A percentile compares a stretch with the other conserved stretches of the same genome.
These are phyloP conservation scores for Biancaea sappan DNA, from an alignment of 306 rosid genomes.

Conservation along the genomic window DNA sequence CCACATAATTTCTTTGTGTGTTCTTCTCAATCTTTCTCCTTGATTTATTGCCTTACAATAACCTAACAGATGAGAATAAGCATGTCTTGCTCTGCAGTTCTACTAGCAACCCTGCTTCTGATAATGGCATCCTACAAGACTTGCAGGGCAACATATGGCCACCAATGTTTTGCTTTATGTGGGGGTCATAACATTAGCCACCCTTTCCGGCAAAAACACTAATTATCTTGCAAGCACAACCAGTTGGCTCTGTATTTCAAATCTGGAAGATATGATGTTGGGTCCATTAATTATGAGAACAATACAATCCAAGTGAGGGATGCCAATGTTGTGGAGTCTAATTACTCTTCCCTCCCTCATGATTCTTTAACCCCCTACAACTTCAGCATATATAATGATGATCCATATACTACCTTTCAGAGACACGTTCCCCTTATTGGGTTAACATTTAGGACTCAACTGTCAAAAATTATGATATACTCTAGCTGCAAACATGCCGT, in stretches of 20 bases:
- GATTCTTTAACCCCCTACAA: not conserved
- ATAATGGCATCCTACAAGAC: too few relatives aligned
- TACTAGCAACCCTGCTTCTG: too few relatives aligned
- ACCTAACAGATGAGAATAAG: not conserved
- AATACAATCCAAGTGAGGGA: not conserved
- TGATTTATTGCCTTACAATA: too few relatives aligned
- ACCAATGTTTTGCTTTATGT: not conserved
- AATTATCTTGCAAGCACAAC: not conserved
- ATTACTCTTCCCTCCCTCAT: not conserved
- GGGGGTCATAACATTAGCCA: not conserved
- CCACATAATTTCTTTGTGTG: too few relatives aligned
- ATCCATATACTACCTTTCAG: not conserved
- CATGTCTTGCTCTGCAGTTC: too few relatives aligned
- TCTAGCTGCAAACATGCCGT: too few relatives aligned
- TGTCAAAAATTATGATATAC: too few relatives aligned
- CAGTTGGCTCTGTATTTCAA: not conserved
- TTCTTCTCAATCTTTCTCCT: too few relatives aligned
- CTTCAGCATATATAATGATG: not conserved
- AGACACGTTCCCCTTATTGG: too few relatives aligned
- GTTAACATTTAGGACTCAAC: too few relatives aligned
- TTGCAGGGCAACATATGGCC: too few relatives aligned
- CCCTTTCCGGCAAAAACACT: not conserved
- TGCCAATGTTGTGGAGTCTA: not conserved
- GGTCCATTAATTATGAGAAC: not conserved
- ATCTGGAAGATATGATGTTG: not conserved